These are phyloP conservation scores for Rhododendron kiyosumense DNA, from an alignment of 148 eudicot species.

Conservation along the genomic window DNA sequence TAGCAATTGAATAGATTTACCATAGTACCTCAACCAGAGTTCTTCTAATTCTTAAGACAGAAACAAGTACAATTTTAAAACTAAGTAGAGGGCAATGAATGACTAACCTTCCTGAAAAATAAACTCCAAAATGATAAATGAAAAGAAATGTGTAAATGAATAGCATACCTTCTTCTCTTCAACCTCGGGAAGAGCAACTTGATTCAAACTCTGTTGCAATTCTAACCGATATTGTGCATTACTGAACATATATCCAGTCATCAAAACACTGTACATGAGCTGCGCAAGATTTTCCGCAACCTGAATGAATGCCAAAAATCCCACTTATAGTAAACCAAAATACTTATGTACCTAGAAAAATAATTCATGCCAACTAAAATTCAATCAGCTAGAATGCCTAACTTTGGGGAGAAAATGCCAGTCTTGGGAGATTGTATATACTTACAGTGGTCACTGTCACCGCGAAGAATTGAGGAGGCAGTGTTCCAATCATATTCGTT, in stretches of 20 bases:
- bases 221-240: slow-evolving; percentile 82
- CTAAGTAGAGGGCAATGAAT: background rate
- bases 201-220: slow-evolving; percentile 80
- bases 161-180: slow-evolving; percentile 52
- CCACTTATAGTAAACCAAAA: slow-evolving; percentile 8
- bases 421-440: background rate
- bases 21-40: background rate
- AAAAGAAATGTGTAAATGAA: background rate
- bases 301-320: slow-evolving; percentile 30
- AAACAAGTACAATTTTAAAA: background rate
- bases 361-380: background rate
- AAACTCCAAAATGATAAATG: background rate
- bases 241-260: slow-evolving; percentile 96
- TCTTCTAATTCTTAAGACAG: background rate
- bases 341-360: background rate
- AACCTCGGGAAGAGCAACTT: slow-evolving; percentile 74
- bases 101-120: background rate
- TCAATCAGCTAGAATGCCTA: slow-evolving; percentile 1
- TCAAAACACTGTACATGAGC: slow-evolving; percentile 87
- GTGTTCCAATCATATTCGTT: slow-evolving; percentile 86
- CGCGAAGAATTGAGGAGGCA: slow-evolving; percentile 84
- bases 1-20: background rate
- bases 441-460: slow-evolving; percentile 87
- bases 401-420: background rate
- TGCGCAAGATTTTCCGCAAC: slow-evolving; percentile 96